Base-by-base conservation (phyloP, 495 filamentous ascomycete species). In the Xylaria castorea region DNA sequence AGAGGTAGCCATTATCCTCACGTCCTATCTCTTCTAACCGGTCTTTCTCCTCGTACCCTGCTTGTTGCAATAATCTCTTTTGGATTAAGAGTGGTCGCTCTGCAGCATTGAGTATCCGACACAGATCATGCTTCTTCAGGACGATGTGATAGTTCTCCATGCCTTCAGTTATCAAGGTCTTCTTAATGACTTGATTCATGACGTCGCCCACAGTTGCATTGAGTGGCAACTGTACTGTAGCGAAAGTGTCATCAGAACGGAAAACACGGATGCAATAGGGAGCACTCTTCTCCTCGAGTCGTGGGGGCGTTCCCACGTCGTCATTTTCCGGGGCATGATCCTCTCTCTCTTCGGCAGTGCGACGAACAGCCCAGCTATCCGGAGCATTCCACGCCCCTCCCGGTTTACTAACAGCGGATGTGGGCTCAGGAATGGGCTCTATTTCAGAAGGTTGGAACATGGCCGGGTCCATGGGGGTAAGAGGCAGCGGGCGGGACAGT, bases 261-360 rank as follows among this genome's bases (percentile, higher is more conserved):
- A 98, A 99, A 22, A 99, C 90, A n/a, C 97, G 93, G 73, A 98
- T 95, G 78, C 94, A 97, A 80, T 96, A 97, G 53, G 90, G 88
- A 8, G 81, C 82, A 25, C 86, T 83, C 77, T 92, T 91, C 75
- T 93, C 89, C 69, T 92, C 91, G 1, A 87, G 86, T 71, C 87
- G 86, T n/a, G 84, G 84, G 20, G 87, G 84, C 38, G 86, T 85
- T 32, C 91, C 87, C 68, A 89, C 88, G 55, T 91, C 88, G 63
- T 93, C 91, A 46, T 88, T 82, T 75, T 90, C 89, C 12, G 81
- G 76, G 16, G 75, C 66, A 61, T 85, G 79, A 8, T 71, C 71
- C 8, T 78, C 72, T 63, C 73, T 74, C 61, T 95, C 93, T 61
- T 94, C 88, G 14, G 85, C 83, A 36, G 84, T 84, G 71, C 87